phyloP scores from a whole-genome alignment of 1,284 basidiomycete species.

The Puccinia triticina region DNA sequence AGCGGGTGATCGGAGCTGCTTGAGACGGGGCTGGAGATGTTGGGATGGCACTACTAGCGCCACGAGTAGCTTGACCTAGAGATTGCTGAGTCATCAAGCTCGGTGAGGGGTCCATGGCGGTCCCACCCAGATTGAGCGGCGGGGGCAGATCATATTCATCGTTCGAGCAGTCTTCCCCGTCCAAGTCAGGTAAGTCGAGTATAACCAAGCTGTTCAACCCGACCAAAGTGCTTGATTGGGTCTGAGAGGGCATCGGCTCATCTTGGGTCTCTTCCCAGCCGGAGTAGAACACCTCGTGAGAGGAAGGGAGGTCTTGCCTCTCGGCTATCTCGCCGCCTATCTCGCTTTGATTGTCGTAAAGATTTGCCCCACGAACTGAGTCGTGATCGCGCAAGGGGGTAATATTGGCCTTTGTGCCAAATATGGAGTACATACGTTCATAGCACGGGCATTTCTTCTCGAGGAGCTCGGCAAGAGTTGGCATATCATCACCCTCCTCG shows the following conservation, averaged over 20 bases:
- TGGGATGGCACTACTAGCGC: not conserved
- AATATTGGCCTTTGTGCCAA: constrained; percentile 17
- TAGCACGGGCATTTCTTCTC: constrained; percentile 14
- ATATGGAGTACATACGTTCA: constrained; percentile 2
- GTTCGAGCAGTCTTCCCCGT: not conserved
- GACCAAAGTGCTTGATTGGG: not conserved
- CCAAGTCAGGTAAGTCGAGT: not conserved
- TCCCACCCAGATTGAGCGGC: too few relatives aligned
- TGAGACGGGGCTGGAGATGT: not conserved
- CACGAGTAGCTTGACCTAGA: not conserved
- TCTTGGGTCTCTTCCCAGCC: not conserved
- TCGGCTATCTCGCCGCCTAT: not conserved
- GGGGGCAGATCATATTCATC: too few relatives aligned
- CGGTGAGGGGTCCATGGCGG: too few relatives aligned
- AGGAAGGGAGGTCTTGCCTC: not conserved
- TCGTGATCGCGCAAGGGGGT: not conserved
- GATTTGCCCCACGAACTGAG: not conserved
- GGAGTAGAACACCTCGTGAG: too few relatives aligned
- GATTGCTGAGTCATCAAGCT: not conserved
- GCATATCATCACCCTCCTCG: not conserved
- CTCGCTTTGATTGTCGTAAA: too few relatives aligned
- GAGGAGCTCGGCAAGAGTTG: not conserved
- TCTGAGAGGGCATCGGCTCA: not conserved
- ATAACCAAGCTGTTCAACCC: not conserved
- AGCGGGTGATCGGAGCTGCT: not conserved